phyloP scores from a whole-genome alignment of 768 basidiomycete species.

The Xanthoconium stramineum region DNA sequence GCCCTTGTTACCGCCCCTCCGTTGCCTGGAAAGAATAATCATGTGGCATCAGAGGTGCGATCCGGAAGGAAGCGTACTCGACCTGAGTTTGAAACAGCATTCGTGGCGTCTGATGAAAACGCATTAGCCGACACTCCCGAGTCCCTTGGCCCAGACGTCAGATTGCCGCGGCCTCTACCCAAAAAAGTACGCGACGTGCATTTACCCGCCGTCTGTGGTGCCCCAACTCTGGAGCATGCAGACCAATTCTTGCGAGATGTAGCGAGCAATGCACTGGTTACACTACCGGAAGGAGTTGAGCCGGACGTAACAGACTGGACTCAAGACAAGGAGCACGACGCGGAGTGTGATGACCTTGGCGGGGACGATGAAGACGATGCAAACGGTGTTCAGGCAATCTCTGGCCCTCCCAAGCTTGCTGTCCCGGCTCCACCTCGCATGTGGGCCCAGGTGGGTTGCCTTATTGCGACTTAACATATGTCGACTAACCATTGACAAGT shows the following conservation, averaged over 20 bases:
- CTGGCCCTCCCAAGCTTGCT: conserved; percentile 10
- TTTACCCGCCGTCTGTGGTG: neutral
- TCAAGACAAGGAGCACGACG: conserved; percentile 19
- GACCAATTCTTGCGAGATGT: conserved; percentile 20
- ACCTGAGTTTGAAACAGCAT: conserved; percentile 13
- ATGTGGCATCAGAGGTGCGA: neutral
- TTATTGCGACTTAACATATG: neutral
- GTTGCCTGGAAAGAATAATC: neutral
- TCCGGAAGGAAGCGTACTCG: conserved; percentile 17
- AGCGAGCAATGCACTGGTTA: conserved; percentile 13
- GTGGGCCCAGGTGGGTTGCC: conserved; percentile 42
- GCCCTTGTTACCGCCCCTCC: neutral
- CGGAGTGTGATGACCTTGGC: conserved; percentile 7
- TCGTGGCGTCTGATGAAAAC: neutral
- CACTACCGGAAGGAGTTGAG: conserved; percentile 3
- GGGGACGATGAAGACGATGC: conserved; percentile 9
- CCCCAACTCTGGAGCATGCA: conserved; percentile 10
- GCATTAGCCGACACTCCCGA: conserved; percentile 4
- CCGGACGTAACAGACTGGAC: conserved; percentile 24
- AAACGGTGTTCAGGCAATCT: conserved; percentile 8
- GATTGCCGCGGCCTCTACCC: conserved; percentile 23
- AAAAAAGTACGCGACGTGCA: conserved; percentile 6
- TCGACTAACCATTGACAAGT: conserved; percentile 39
- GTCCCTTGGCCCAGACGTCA: conserved; percentile 14
- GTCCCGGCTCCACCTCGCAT: conserved; percentile 35